Evolutionary conservation across 129 eudicot species (phyloP), one percentile per base, ranked within the genome.

Genomic region (Tanacetum coccineum): DNA sequence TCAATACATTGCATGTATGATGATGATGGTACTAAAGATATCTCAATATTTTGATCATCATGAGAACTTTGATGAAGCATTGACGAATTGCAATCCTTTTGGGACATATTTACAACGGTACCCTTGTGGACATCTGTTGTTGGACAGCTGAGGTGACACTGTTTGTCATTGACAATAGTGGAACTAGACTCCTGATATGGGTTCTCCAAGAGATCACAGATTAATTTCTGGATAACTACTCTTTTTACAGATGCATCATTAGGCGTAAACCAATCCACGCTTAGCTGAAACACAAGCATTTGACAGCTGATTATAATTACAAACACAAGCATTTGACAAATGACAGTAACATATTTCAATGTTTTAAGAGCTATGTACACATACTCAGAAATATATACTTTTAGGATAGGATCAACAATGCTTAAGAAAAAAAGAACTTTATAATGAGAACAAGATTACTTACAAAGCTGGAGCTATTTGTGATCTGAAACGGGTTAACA

Each of bases 181-280:
- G 82, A 56, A 61, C 64, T 51, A 68, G 53, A 57, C 62, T 79
- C 81, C 55, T 58, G 77, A 63, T 76, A 57, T 60, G 76, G 74
- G 45, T 70, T 71, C 28, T 76, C 81, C 53, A 90, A 83, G 19
- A 88, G 83, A 66, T 80, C 84, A 77, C 75, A 72, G 70, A 92
- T 88, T 74, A 92, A 78, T 59, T 70, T 88, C 79, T 84, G 80
- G 63, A 92, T 88, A 53, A 50, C 74, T 57, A 78, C 59, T 68
- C 98, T 79, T 66, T 92, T 92, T 6, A 82, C 79, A 46, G 91
- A 92, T 28, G 92, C 88, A 39, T 92, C 98, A n/a, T 49, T 71
- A 28, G 98, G 87, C 14, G 72, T 79, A 80, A 92, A 92, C 98
- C 98, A 92, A 81, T 88, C 81, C 18, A 51, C 74, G 14, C 56